Percentiles rank a stretch among this genome's conserved stretches.
phyloP scores from a whole-genome alignment of 2,329 filamentous ascomycete genomes.

The Ophiostoma montium region DNA sequence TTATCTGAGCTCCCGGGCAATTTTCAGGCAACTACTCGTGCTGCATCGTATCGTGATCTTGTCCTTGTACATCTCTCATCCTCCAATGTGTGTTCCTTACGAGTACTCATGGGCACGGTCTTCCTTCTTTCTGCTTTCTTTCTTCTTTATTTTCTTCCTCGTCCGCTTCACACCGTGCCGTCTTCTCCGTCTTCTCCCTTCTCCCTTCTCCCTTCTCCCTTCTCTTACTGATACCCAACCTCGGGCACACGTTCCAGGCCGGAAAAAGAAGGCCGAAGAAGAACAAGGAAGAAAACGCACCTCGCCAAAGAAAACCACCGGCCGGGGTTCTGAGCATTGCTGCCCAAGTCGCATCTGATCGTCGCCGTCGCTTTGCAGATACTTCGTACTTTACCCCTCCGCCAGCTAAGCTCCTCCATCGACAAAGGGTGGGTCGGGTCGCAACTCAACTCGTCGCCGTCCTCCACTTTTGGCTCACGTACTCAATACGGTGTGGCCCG shows the following conservation, averaged over 20 bases:
- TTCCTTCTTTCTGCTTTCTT: background rate
- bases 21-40: background rate
- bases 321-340: slow-evolving; percentile 8
- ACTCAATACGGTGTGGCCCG: background rate
- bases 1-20: too few species aligned
- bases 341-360: slow-evolving; percentile 9
- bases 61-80: background rate
- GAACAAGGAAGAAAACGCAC: background rate
- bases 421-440: slow-evolving; percentile 4
- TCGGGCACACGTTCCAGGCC: background rate
- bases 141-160: background rate
- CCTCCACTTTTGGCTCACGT: slow-evolving; percentile 3
- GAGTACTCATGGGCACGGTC: background rate
- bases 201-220: background rate
- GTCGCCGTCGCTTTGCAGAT: background rate
- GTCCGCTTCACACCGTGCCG: background rate
- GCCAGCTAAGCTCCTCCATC: background rate
- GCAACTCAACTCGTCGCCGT: slow-evolving; percentile 4
- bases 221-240: background rate
- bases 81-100: background rate
- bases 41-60: background rate
- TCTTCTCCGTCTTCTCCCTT: background rate
- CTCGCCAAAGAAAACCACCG: background rate
- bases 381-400: background rate
- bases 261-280: background rate